phyloP scores from a whole-genome alignment of 257 asterid genomes.

The Eustoma russellianum region DNA sequence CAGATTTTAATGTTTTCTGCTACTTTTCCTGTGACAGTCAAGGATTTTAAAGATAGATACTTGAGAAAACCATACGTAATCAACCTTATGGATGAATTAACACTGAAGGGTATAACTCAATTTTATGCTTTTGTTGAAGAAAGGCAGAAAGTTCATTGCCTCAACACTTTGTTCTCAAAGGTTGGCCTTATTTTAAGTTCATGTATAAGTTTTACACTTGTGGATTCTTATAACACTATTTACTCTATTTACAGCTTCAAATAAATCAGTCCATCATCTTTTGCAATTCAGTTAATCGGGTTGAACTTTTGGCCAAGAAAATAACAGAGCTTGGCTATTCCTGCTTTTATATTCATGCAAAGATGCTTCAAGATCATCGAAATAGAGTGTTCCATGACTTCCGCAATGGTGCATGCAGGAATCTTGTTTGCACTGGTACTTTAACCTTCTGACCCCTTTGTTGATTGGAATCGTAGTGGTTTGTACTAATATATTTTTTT shows the following conservation, averaged over 20 bases:
- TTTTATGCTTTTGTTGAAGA: constrained; percentile 80
- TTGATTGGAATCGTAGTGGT: not conserved
- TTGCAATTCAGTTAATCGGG: constrained; percentile 77
- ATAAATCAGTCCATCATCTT: constrained; percentile 72
- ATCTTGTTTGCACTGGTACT: constrained; percentile 78
- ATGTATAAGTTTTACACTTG: not conserved
- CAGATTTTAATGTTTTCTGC: constrained; percentile 93
- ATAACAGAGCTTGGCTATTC: constrained; percentile 79
- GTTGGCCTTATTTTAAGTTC: constrained; percentile 15
- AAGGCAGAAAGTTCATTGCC: constrained; percentile 80
- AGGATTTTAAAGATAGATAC: constrained; percentile 67
- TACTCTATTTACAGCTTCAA: constrained; percentile 46
- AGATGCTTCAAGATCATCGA: constrained; percentile 78
- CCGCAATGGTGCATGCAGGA: constrained; percentile 78
- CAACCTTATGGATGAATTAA: constrained; percentile 76
- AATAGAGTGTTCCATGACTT: constrained; percentile 79
- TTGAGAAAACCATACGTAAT: constrained; percentile 52
- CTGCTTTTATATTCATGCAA: constrained; percentile 77
- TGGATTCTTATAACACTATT: not conserved
- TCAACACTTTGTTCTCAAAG: constrained; percentile 72
- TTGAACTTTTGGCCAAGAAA: constrained; percentile 70
- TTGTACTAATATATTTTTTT: not conserved
- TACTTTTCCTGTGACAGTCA: constrained; percentile 80
- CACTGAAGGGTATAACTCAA: constrained; percentile 73
- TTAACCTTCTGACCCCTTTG: not conserved